These are phyloP conservation scores for Aureobasidium sp. DNA, from an alignment of 2,329 filamentous ascomycete genomes.

Conservation along the genomic window DNA sequence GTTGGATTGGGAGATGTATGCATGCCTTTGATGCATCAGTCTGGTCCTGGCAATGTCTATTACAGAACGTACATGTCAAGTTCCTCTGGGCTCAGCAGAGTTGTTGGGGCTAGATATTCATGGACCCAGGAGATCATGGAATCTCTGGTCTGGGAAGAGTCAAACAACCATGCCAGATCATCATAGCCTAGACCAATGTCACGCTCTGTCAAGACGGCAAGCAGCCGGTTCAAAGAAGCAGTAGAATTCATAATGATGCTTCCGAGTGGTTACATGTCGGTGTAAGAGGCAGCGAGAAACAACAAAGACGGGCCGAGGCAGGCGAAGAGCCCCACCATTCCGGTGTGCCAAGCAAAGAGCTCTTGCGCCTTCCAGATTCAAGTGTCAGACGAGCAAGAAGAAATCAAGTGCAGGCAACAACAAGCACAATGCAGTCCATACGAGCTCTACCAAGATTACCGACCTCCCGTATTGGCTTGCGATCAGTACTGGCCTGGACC, in stretches of 20 bases:
- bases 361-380: background rate
- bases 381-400: background rate
- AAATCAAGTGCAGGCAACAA: background rate
- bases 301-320: conserved; percentile 6
- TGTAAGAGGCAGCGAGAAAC: conserved; percentile 5
- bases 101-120: conserved; percentile 40
- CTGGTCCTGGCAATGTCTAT: conserved; percentile 22
- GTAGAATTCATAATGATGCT: background rate
- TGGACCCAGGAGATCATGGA: conserved; percentile 40
- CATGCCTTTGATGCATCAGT: background rate
- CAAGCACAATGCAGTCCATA: conserved; percentile 2
- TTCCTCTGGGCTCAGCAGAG: conserved; percentile 44
- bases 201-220: conserved; percentile 39
- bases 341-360: conserved; percentile 3
- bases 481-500: background rate
- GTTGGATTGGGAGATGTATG: background rate
- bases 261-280: background rate
- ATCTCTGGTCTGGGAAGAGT: conserved; percentile 34
- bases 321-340: background rate
- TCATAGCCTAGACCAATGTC: conserved; percentile 39
- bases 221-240: conserved; percentile 32
- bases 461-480: background rate
- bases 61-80: conserved; percentile 35
- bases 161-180: conserved; percentile 43
- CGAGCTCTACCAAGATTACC: background rate